Evolutionary conservation across 129 eudicot species (phyloP), one percentile per base, ranked within the genome.

Genomic region (Deinandra increscens): DNA sequence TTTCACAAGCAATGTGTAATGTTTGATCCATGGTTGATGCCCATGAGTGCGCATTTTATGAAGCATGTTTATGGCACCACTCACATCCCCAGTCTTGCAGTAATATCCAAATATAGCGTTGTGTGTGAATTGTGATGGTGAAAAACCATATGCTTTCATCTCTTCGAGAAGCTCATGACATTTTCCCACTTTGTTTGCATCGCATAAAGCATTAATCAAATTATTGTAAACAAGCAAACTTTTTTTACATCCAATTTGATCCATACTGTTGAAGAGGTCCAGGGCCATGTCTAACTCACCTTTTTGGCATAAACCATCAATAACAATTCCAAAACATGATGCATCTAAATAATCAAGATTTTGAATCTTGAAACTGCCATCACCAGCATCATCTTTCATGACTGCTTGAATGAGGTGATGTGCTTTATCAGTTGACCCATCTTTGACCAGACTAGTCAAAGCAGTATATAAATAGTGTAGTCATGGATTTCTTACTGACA

Each of bases 21-120:
- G 70, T 66, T 92, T 92, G 69, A 86, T 89, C 98, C 98, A 92
- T 4, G 98, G 96, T 20, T 84, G 85, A 66, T 92, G 91, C 72
- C 96, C 91, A 64, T 80, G 69, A 68, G 75, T 41, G 70, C 78
- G 87, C 89, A 92, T 82, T 73, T 88, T 86, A 71, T 55, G 88
- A 61, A 92, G 31, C 71, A 86, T 70, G 69, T 66, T 61, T 59
- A 81, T 58, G 31, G 95, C 95, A 66, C 87, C 85, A 15, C 6
- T 73, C 65, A 83, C 86, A 75, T 92, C 96, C 73, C 56, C 82
- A 71, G 68, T 60, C 64, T 84, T 87, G 72, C 98, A 88, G 51
- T 81, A 80, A 81, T 85, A 85, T 34, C 89, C 89, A 69, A 86
- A 85, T 71, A 92, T 86, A 48, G 88, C 75, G 70, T 92, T 92